Conservation (phyloP, 805 yeast species). For the Yarrowia sp. region DNA sequence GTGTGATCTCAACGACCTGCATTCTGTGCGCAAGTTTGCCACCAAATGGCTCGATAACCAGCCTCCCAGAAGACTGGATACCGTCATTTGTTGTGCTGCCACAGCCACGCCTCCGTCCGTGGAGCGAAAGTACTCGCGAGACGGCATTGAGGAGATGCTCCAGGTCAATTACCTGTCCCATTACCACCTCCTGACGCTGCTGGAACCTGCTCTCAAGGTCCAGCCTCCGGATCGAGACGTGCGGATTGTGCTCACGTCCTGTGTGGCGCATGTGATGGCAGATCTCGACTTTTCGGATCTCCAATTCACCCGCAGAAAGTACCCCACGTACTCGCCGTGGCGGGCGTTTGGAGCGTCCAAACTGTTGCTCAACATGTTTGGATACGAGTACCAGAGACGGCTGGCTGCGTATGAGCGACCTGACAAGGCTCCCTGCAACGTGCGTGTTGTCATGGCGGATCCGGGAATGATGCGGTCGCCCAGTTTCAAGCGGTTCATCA, state of each 20-base stretch:
- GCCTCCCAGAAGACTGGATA: conserved; percentile 89
- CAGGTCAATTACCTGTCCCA: conserved; percentile 81
- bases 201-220: conserved; percentile 77
- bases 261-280: conserved; percentile 75
- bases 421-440: conserved; percentile 64
- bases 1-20: conserved; percentile 71
- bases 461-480: conserved; percentile 93
- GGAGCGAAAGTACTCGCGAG: conserved; percentile 62
- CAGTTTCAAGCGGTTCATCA: conserved; percentile 69
- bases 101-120: conserved; percentile 69
- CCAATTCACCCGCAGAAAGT: conserved; percentile 56
- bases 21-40: conserved; percentile 82
- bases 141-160: conserved; percentile 83
- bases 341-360: conserved; percentile 79
- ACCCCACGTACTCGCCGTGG: conserved; percentile 65
- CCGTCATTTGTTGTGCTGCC: conserved; percentile 83
- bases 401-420: conserved; percentile 57
- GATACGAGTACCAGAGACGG: conserved; percentile 71
- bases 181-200: conserved; percentile 70
- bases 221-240: conserved; percentile 97
- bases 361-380: conserved; percentile 68
- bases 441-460: conserved; percentile 70
- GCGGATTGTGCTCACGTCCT: conserved; percentile 71
- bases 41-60: conserved; percentile 89
- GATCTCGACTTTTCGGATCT: conserved; percentile 59